Base-by-base conservation (phyloP, 2,329 filamentous ascomycete genomes). In the Penicillium nordicum region DNA sequence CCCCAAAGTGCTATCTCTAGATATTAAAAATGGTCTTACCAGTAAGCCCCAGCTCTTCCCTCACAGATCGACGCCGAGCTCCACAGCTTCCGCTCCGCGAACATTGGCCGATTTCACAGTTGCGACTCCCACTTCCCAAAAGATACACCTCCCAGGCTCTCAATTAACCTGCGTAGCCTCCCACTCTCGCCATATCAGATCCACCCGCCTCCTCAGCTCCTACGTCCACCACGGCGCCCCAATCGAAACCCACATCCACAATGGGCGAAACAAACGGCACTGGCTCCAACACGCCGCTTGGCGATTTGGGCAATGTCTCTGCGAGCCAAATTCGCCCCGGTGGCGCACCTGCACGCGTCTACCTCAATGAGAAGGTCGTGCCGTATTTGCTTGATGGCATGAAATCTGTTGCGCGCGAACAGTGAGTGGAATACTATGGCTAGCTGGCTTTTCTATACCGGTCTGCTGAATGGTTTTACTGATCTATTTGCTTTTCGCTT, bases 331-430 rank as follows among this genome's bases (percentile, higher is more conserved):
- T 85, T 14, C 79, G 83, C 1, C 74, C 81, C 1, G 86, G 90
- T 66, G 88, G 88, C 45, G 88, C 88, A 23, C 84, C 86, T 0
- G 84, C 85, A 5, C 82, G 88, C 43, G 82, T 84, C 65, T 92
- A 90, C 70, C 74, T 92, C 63, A 91, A 91, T 67, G 80, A 81
- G 47, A 89, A 86, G 65, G 82, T 92, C 40, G 88, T 87, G 0
- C 83, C 83, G 0, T 81, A 83, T 27, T 67, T 92, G 56, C 75
- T 91, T 38, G 88, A 91, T 66, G 88, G 88, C 25, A 88, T 92
- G 86, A 91, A 90, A 76, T 73, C 81, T 53, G 70, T 92, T 58
- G 87, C 86, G 5, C 85, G 83, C 63, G 86, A 90, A 41, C 84
- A 88, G 88, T 90, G 74, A 68, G 87, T 81, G n/a, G 16, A 27